A percentile compares a stretch with the other conserved stretches of the same genome.
Evolutionary conservation across 768 basidiomycete species (phyloP).

Genomic region (Boletus sensibilis): DNA sequence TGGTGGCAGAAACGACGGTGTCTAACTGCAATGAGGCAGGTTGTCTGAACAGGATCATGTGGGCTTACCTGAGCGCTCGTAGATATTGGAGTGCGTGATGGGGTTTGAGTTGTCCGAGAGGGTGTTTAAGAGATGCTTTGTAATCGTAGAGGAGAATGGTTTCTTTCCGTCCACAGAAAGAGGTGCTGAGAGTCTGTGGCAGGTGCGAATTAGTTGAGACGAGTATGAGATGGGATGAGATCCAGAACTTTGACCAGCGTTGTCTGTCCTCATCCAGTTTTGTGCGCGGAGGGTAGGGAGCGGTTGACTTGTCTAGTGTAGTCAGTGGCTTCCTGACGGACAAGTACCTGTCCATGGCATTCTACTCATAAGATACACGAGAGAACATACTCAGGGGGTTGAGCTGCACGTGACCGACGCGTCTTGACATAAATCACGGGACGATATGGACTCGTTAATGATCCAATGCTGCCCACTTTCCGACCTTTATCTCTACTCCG

Average conservation of each 20-base stretch:
- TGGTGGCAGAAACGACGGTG: slow-evolving; percentile 57
- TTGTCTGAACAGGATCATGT: neutral
- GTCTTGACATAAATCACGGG: neutral
- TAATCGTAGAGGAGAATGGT: slow-evolving; percentile 46
- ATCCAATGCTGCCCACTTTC: slow-evolving; percentile 9
- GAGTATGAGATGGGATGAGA: neutral
- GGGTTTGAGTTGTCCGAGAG: slow-evolving; percentile 68
- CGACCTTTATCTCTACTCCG: slow-evolving; percentile 9
- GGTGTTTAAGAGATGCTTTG: slow-evolving; percentile 58
- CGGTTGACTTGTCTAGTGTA: neutral
- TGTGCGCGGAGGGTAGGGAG: slow-evolving; percentile 11
- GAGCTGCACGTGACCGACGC: slow-evolving; percentile 9
- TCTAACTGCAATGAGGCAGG: slow-evolving; percentile 37
- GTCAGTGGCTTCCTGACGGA: slow-evolving; percentile 24
- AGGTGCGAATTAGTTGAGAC: slow-evolving; percentile 7
- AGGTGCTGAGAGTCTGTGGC: slow-evolving; percentile 30
- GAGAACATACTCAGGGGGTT: slow-evolving; percentile 11
- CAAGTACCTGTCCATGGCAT: slow-evolving; percentile 30
- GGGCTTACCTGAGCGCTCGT: slow-evolving; percentile 55
- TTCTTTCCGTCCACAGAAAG: slow-evolving; percentile 31
- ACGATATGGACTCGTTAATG: neutral
- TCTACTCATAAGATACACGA: neutral
- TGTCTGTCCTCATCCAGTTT: slow-evolving; percentile 20
- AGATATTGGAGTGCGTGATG: slow-evolving; percentile 71
- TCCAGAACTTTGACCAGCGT: slow-evolving; percentile 15